phyloP scores from a whole-genome alignment of 2,329 filamentous ascomycete genomes.

The Chalara sp. region DNA sequence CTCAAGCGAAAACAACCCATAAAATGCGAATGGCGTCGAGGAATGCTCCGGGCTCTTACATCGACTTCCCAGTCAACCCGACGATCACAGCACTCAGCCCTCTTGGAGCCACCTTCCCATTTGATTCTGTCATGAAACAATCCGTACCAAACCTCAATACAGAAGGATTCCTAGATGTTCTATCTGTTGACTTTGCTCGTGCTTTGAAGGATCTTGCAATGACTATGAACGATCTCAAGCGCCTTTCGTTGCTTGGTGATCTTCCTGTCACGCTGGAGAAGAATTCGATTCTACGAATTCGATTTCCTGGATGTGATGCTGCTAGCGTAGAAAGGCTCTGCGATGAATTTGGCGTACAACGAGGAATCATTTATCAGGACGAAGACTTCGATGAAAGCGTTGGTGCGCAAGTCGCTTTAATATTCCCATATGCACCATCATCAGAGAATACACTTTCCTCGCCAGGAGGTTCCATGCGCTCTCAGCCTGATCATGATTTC shows the following conservation, averaged over 20 bases:
- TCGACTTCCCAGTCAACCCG: constrained; percentile 85
- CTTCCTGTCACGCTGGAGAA: constrained; percentile 68
- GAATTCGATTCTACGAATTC: constrained; percentile 61
- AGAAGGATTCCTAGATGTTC: constrained; percentile 74
- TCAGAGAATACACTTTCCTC: constrained; percentile 31
- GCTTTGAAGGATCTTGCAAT: constrained; percentile 77
- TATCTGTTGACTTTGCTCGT: constrained; percentile 83
- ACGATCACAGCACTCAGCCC: constrained; percentile 83
- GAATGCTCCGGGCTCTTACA: constrained; percentile 63
- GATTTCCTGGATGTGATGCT: constrained; percentile 86
- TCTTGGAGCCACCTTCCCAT: constrained; percentile 50
- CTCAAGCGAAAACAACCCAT: constrained; percentile 66
- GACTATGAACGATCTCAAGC: constrained; percentile 74
- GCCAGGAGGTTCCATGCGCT: constrained; percentile 33
- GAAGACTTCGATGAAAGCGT: constrained; percentile 59
- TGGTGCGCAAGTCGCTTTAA: constrained; percentile 67
- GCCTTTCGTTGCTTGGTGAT: constrained; percentile 71
- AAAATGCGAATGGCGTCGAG: constrained; percentile 56
- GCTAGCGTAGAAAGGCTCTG: constrained; percentile 77
- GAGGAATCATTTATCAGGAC: constrained; percentile 76
- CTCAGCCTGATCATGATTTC: constrained; percentile 31
- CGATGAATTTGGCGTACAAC: constrained; percentile 76
- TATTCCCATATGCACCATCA: constrained; percentile 79
- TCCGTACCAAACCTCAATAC: constrained; percentile 64
- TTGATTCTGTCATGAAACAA: constrained; percentile 29